Evolutionary conservation across 1,139 yeast species (phyloP), one percentile per base, ranked within the genome.

Genomic region (Yamadazyma oceani): DNA sequence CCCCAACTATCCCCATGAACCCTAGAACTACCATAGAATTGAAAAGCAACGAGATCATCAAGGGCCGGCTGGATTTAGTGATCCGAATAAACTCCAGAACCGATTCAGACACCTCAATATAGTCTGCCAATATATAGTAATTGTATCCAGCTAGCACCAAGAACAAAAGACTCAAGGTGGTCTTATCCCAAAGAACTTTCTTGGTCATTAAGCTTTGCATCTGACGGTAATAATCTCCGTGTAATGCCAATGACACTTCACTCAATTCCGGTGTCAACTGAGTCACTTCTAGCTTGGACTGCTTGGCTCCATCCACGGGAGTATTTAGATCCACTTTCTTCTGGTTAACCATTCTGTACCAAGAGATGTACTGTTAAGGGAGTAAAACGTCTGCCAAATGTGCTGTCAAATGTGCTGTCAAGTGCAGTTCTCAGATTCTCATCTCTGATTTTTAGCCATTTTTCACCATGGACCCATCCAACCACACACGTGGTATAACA

Each of bases 191-290:
- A 35, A 83, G 63, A 14, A 83, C 54, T 36, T 56, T 51, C 39
- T 59, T 64, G 50, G 77, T 80, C 37, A 80, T 69, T 26, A 60
- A 46, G 2, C 81, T 64, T 53, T 80, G 85, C 34, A 73, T 63
- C 54, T 75, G 82, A 40, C 82, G 68, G 42, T 77, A 69, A 53
- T 73, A 77, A 56, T 84, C 92, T 37, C 85, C 78, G 25, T 82
- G 79, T 40, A 84, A 61, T 39, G 76, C 78, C 38, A 82, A 56
- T 1, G 83, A 76, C 6, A 85, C 85, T 38, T 78, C 76, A 2
- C 82, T 66, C 33, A 69, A 66, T 25, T 74, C 78, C 1, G 90
- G 89, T 3, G 62, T 64, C 40, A 85, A 63, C 3, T 58, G 53
- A 0, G 74, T 48, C 37, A 61, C 58, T 38, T 57, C 62, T 31